phyloP scores from a whole-genome alignment of 805 yeast genomes.

The baker's yeast (Saccharomyces cerevisiae) region DNA sequence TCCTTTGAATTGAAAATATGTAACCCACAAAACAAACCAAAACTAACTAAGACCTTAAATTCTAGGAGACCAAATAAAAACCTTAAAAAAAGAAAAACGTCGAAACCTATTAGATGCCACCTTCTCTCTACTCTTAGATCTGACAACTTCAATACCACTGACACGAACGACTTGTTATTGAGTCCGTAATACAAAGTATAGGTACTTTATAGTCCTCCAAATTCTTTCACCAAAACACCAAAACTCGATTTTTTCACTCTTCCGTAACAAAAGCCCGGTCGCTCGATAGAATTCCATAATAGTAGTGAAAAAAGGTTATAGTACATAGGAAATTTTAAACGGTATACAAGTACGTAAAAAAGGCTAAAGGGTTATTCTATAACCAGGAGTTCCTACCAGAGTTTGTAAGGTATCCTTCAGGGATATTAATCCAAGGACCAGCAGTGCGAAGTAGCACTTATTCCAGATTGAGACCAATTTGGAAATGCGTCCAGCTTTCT shows the following conservation, averaged over 20 bases:
- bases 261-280: not conserved
- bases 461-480: constrained; percentile 16
- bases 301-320: not conserved
- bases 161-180: not conserved
- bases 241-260: not conserved
- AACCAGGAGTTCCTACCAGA: not conserved
- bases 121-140: not conserved
- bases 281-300: not conserved
- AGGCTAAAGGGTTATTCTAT: not conserved
- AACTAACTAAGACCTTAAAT: not conserved
- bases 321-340: not conserved
- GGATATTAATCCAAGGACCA: constrained; percentile 15
- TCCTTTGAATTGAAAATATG: not conserved
- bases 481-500: constrained; percentile 2
- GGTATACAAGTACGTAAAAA: not conserved
- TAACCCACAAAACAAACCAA: not conserved
- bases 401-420: constrained; percentile 8
- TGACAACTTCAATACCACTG: not conserved
- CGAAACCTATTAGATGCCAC: not conserved
- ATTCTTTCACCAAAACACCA: not conserved
- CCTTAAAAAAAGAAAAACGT: not conserved
- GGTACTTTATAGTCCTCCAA: not conserved
- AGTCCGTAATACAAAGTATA: not conserved
- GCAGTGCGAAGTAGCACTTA: constrained; percentile 15
- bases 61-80: not conserved